Evolutionary conservation across 2,329 filamentous ascomycete species (phyloP).

Genomic region (Hymenoscyphus linearis): DNA sequence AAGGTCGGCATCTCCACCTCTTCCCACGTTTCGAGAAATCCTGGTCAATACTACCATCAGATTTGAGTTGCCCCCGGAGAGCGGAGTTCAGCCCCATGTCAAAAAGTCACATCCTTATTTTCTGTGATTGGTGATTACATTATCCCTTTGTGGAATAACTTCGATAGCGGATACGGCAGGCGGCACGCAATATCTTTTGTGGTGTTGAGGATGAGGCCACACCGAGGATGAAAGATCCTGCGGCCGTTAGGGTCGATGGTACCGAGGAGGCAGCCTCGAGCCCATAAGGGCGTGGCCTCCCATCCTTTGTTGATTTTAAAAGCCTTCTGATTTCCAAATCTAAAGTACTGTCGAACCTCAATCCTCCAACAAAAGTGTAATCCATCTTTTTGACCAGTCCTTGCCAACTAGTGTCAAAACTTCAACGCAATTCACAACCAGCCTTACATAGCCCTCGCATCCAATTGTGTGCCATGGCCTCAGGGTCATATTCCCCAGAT

Average conservation of each 20-base stretch:
- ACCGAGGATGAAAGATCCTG: background rate
- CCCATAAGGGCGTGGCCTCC: constrained; percentile 2
- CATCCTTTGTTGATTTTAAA: background rate
- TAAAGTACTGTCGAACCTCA: background rate
- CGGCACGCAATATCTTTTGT: background rate
- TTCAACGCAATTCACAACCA: background rate
- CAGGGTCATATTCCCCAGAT: constrained; percentile 19
- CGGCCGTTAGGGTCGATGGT: constrained; percentile 7
- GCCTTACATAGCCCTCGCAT: background rate
- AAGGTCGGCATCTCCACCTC: constrained; percentile 2
- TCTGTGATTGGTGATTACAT: constrained; percentile 20
- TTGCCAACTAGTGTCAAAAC: background rate
- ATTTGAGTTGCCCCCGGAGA: background rate
- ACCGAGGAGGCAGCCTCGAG: constrained; percentile 4
- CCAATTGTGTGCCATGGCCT: constrained; percentile 18
- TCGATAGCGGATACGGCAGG: constrained; percentile 15
- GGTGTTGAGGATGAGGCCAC: background rate
- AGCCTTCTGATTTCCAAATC: background rate
- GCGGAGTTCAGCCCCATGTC: background rate
- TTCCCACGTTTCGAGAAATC: constrained; percentile 7
- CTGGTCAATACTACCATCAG: background rate
- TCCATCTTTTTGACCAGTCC: background rate
- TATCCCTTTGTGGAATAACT: constrained; percentile 14
- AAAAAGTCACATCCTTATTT: background rate
- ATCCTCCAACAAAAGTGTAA: background rate